A percentile compares a stretch with the other conserved stretches of the same genome.
Conservation (phyloP, 2,329 filamentous ascomycete genomes). For the Didymosphaeria variabile region DNA sequence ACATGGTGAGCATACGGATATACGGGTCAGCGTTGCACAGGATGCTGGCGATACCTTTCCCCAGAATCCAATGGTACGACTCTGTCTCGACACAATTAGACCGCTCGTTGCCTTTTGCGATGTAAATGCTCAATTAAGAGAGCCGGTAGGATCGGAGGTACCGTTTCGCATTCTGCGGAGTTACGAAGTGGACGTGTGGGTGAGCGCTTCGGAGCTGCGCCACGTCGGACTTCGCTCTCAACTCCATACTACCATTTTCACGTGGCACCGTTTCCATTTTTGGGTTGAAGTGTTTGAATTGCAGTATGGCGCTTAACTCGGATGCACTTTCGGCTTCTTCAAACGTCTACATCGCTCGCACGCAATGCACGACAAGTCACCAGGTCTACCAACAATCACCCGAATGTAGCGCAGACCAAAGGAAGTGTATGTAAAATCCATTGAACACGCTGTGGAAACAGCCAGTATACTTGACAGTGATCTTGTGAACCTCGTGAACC, state of each 20-base stretch:
- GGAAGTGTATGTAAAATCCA: no score
- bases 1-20: not conserved
- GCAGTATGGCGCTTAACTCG: no score
- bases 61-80: not conserved
- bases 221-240: slow-evolving; percentile 4
- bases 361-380: no score
- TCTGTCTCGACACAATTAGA: not conserved
- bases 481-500: no score
- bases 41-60: not conserved
- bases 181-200: no score
- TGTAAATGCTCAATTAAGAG: no score
- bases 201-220: not conserved
- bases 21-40: not conserved
- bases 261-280: not conserved
- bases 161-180: not conserved
- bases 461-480: no score
- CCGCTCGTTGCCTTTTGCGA: not conserved
- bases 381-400: no score
- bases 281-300: not conserved
- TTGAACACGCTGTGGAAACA: no score
- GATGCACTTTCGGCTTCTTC: no score
- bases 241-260: not conserved
- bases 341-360: no score
- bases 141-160: not conserved
- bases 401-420: no score